Conservation (phyloP, 202 grass and related monocot species). For the Miscanthus sacchariflorus region DNA sequence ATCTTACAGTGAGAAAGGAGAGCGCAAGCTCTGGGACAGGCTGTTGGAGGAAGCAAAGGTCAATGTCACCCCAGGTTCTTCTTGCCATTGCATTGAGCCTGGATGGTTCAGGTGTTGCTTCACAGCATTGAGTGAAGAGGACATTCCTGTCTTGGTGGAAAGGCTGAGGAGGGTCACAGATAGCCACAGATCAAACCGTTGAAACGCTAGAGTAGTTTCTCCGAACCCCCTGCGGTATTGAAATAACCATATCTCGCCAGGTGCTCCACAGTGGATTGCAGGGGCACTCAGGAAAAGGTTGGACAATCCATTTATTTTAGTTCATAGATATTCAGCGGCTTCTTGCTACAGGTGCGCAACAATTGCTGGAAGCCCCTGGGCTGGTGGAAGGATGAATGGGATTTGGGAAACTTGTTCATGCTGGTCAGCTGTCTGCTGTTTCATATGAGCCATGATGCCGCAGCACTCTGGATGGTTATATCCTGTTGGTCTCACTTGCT, state of each 20-base stretch:
- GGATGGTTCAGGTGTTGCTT: conserved; percentile 99
- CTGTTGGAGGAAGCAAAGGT: conserved; percentile 86
- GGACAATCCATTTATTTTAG: background rate
- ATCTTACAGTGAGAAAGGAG: conserved; percentile 94
- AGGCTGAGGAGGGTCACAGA: conserved; percentile 76
- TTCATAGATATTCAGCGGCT: background rate
- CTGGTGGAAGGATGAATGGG: background rate
- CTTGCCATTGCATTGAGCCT: conserved; percentile 98
- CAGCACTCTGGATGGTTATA: conserved; percentile 27
- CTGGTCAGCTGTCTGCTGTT: background rate
- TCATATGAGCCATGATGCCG: background rate
- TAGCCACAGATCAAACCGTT: conserved; percentile 44
- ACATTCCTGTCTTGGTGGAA: conserved; percentile 85
- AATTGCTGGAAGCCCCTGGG: conserved; percentile 3
- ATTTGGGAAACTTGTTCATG: conserved; percentile 29
- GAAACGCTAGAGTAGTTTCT: background rate
- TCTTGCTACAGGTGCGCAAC: background rate
- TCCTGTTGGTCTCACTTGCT: conserved; percentile 34
- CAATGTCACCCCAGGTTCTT: conserved; percentile 87
- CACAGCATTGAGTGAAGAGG: conserved; percentile 76
- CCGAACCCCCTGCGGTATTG: background rate
- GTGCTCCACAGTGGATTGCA: background rate
- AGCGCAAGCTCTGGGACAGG: conserved; percentile 84
- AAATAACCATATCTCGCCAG: conserved; percentile 26
- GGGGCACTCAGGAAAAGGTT: background rate